These are phyloP conservation scores for sunflower (Helianthus annuus) DNA, from an alignment of 129 eudicot species.

Conservation along the genomic window DNA sequence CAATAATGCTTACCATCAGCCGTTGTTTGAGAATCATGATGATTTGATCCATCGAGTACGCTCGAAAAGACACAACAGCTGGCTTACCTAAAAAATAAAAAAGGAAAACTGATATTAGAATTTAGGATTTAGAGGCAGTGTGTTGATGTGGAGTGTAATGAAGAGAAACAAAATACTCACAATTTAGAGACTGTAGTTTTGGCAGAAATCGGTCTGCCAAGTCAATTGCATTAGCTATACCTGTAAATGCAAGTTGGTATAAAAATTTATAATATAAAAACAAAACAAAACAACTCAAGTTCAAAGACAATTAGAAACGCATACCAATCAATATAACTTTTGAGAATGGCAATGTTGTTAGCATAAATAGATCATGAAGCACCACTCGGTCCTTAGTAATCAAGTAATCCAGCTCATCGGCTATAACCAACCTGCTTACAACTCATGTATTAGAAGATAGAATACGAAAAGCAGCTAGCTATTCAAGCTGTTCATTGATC, in stretches of 20 bases:
- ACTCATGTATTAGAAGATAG: conserved; percentile 9
- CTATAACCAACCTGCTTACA: conserved; percentile 66
- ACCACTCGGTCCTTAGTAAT: conserved; percentile 89
- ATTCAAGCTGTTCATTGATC: conserved; percentile 1
- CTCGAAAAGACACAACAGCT: conserved; percentile 77
- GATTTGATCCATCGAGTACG: conserved; percentile 90
- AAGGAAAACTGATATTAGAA: too few species aligned
- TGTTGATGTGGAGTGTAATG: too few species aligned
- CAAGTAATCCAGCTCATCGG: conserved; percentile 95
- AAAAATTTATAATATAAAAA: not conserved
- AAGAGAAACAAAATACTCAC: conserved; percentile 27
- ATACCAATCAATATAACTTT: conserved; percentile 79
- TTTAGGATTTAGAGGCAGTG: too few species aligned
- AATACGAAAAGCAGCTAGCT: not conserved
- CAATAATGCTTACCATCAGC: conserved; percentile 50
- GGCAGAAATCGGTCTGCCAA: conserved; percentile 96
- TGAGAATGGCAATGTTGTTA: conserved; percentile 80
- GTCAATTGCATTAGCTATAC: conserved; percentile 97
- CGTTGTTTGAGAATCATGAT: conserved; percentile 76
- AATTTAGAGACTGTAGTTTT: conserved; percentile 82
- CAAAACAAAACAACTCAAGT: not conserved
- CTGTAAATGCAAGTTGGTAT: conserved; percentile 40
- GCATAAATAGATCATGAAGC: conserved; percentile 97
- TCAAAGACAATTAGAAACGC: not conserved
- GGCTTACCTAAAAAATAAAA: conserved; percentile 64